These are phyloP conservation scores for Cystofilobasidium capitatum DNA, from an alignment of 768 basidiomycete genomes.

Conservation along the genomic window DNA sequence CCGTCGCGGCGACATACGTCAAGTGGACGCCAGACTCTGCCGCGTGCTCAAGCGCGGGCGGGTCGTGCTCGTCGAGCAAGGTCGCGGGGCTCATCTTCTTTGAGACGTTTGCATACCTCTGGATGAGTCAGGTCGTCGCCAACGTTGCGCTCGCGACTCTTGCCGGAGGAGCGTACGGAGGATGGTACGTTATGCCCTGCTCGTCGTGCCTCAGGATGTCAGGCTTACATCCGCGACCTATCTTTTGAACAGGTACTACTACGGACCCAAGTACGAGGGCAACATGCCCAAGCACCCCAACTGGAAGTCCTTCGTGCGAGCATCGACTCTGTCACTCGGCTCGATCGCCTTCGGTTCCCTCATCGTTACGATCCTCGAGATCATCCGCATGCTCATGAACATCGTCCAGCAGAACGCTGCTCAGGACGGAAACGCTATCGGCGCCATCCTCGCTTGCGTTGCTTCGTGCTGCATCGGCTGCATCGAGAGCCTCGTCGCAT, in stretches of 20 bases:
- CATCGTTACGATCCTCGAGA: conserved; percentile 68
- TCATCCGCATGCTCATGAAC: conserved; percentile 54
- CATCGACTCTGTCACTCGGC: conserved; percentile 67
- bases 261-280: conserved; percentile 59
- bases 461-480: conserved; percentile 67
- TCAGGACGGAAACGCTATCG: conserved; percentile 58
- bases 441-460: conserved; percentile 64
- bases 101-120: conserved; percentile 70
- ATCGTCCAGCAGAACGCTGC: conserved; percentile 45
- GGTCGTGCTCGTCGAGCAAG: conserved; percentile 59
- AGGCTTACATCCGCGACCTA: neutral
- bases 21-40: conserved; percentile 23
- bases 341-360: conserved; percentile 77
- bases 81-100: conserved; percentile 71
- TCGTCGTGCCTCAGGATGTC: neutral
- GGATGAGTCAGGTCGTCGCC: conserved; percentile 72
- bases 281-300: conserved; percentile 60
- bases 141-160: conserved; percentile 71
- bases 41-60: conserved; percentile 36
- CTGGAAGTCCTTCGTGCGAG: conserved; percentile 58
- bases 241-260: conserved; percentile 62
- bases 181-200: conserved; percentile 31
- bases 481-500: conserved; percentile 59
- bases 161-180: conserved; percentile 66
- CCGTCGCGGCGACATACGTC: conserved; percentile 57